These are phyloP conservation scores for Ustilago crameri DNA, from an alignment of 1,284 basidiomycete genomes.

Conservation along the genomic window DNA sequence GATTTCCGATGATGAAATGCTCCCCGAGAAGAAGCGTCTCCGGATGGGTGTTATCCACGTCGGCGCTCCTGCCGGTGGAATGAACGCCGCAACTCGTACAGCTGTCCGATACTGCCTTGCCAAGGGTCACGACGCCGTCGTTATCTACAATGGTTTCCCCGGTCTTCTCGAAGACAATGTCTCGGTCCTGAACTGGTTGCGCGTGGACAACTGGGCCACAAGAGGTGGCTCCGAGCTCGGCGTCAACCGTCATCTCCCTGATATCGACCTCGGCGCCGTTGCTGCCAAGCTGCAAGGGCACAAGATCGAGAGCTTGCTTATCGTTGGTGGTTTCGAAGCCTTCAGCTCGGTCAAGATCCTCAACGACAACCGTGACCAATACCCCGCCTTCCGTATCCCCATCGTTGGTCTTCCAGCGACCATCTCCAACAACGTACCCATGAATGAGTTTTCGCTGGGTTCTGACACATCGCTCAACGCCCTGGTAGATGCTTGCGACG, in stretches of 20 bases:
- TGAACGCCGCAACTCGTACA: slow-evolving; percentile 96
- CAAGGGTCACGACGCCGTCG: slow-evolving; percentile 89
- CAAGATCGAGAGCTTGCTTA: slow-evolving; percentile 81
- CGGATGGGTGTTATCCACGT: slow-evolving; percentile 91
- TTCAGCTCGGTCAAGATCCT: slow-evolving; percentile 83
- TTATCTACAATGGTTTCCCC: slow-evolving; percentile 93
- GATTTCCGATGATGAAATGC: slow-evolving; percentile 73
- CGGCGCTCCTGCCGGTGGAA: slow-evolving; percentile 96
- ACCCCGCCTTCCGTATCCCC: slow-evolving; percentile 81
- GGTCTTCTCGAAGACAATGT: slow-evolving; percentile 91
- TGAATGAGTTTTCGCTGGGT: slow-evolving; percentile 95
- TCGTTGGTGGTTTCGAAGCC: slow-evolving; percentile 96
- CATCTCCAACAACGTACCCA: slow-evolving; percentile 95
- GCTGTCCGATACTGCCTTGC: slow-evolving; percentile 92
- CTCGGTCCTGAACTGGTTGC: slow-evolving; percentile 89
- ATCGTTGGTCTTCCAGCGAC: slow-evolving; percentile 75
- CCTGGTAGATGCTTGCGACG: slow-evolving; percentile 95
- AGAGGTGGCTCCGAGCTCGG: slow-evolving; percentile 98
- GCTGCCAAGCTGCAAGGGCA: slow-evolving; percentile 91
- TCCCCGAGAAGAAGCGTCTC: slow-evolving; percentile 74
- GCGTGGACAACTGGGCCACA: slow-evolving; percentile 94
- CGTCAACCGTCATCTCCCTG: slow-evolving; percentile 89
- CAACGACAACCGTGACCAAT: slow-evolving; percentile 81
- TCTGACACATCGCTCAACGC: slow-evolving; percentile 96
- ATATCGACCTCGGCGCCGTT: slow-evolving; percentile 80